phyloP scores from a whole-genome alignment of 2,329 filamentous ascomycete genomes.

The Epicoccum nigrum region DNA sequence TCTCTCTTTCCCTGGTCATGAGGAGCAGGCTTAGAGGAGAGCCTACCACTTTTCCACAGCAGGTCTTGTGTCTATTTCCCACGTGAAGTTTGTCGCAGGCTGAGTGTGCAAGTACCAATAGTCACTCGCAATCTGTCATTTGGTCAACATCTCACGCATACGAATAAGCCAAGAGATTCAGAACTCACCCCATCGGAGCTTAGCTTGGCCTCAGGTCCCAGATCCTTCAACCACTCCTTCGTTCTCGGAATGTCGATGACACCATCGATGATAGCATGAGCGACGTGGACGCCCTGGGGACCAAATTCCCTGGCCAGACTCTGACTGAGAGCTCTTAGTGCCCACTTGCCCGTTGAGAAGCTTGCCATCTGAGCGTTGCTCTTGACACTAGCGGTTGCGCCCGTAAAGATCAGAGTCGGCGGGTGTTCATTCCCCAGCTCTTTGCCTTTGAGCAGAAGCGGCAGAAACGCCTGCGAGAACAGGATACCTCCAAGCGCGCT shows the following conservation, averaged over 20 bases:
- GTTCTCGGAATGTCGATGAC: slow-evolving; percentile 81
- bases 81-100: slow-evolving; percentile 77
- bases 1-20: too few relatives aligned
- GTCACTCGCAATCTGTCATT: slow-evolving; percentile 76
- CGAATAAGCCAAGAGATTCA: too few relatives aligned
- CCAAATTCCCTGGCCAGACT: slow-evolving; percentile 83
- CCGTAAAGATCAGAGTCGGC: slow-evolving; percentile 83
- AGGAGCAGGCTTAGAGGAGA: too few relatives aligned
- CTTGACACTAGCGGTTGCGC: slow-evolving; percentile 80
- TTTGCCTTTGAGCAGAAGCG: slow-evolving; percentile 70
- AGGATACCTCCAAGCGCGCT: slow-evolving; percentile 68
- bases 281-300: slow-evolving; percentile 81
- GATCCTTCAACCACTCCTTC: slow-evolving; percentile 63
- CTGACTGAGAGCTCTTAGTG: slow-evolving; percentile 74
- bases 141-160: neutral
- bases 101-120: slow-evolving; percentile 88
- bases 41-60: slow-evolving; percentile 83
- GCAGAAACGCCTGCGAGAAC: slow-evolving; percentile 75
- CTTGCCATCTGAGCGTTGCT: slow-evolving; percentile 71
- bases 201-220: slow-evolving; percentile 70
- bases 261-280: slow-evolving; percentile 82
- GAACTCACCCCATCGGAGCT: slow-evolving; percentile 72
- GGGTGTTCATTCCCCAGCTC: slow-evolving; percentile 62
- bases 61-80: slow-evolving; percentile 80
- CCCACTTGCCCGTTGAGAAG: slow-evolving; percentile 83